Percentiles rank a stretch among this genome's conserved stretches.
Evolutionary conservation across 331 rosid genomes (phyloP).

Genomic region (Rhamnella rubrinervis): DNA sequence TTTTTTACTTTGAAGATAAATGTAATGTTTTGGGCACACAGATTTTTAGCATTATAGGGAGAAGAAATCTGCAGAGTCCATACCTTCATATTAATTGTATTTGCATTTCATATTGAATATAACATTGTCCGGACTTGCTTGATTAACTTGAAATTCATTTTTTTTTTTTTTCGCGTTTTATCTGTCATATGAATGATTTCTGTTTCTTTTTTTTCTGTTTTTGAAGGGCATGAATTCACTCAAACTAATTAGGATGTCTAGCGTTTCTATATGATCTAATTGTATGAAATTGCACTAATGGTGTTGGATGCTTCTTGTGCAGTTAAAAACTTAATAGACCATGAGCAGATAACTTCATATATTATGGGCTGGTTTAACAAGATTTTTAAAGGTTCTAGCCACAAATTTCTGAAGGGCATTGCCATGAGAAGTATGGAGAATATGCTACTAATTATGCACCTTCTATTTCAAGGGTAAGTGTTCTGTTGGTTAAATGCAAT

Average conservation of each 20-base stretch:
- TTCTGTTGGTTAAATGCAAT: neutral
- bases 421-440: conserved; percentile 43
- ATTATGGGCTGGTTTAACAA: conserved; percentile 95
- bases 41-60: neutral
- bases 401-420: conserved; percentile 68
- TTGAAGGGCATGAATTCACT: neutral
- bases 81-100: neutral
- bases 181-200: neutral
- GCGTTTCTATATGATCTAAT: neutral
- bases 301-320: conserved; percentile 37
- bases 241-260: neutral
- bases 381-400: conserved; percentile 81
- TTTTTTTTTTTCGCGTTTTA: neutral
- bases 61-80: neutral
- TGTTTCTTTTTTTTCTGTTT: too few species aligned
- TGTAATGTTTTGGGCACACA: too few species aligned
- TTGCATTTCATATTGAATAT: neutral
- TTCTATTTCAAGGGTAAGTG: conserved; percentile 71
- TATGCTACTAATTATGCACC: conserved; percentile 53
- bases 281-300: conserved; percentile 12
- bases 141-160: neutral
- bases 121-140: neutral
- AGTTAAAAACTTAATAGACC: conserved; percentile 41
- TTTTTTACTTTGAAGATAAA: too few species aligned
- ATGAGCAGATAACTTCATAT: conserved; percentile 48